These are phyloP conservation scores for Zanthoxylum bungeanum DNA, from an alignment of 345 rosid genomes.

Conservation along the genomic window DNA sequence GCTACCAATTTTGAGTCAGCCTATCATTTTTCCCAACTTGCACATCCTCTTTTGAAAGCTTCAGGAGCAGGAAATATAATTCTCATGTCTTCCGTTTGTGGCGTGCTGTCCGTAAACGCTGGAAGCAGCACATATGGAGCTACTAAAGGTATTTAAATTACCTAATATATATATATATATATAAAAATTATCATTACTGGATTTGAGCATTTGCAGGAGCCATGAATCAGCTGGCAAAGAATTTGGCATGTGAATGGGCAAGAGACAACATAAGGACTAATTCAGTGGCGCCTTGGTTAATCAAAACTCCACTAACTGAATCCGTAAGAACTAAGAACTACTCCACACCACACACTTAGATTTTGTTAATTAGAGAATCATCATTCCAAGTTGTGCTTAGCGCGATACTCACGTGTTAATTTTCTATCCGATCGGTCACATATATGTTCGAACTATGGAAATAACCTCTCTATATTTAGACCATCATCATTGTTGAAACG, in stretches of 20 bases:
- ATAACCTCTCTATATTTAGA: no score
- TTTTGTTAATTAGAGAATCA: no score
- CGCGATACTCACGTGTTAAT: no score
- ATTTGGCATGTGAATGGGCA: constrained; percentile 56
- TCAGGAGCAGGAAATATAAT: constrained; percentile 51
- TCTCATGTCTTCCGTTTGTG: constrained; percentile 50
- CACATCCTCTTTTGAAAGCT: constrained; percentile 55
- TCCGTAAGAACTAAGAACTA: neutral
- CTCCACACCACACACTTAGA: no score
- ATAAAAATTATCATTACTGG: no score
- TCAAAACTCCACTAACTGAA: neutral
- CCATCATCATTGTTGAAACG: no score
- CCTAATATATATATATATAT: no score
- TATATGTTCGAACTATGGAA: no score
- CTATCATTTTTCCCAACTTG: constrained; percentile 43
- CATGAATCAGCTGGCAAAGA: constrained; percentile 36
- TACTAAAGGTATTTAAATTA: constrained; percentile 34
- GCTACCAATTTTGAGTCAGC: constrained; percentile 14
- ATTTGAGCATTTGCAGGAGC: constrained; percentile 33
- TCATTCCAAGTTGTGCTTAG: no score
- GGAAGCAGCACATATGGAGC: constrained; percentile 41
- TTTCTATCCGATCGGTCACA: no score
- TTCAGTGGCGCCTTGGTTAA: constrained; percentile 37
- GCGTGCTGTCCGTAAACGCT: constrained; percentile 20
- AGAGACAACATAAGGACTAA: constrained; percentile 45